Evolutionary conservation across 352 stramenopile genomes (phyloP), one percentile per base, ranked within the genome.

Genomic region (Phytophthora pisi): DNA sequence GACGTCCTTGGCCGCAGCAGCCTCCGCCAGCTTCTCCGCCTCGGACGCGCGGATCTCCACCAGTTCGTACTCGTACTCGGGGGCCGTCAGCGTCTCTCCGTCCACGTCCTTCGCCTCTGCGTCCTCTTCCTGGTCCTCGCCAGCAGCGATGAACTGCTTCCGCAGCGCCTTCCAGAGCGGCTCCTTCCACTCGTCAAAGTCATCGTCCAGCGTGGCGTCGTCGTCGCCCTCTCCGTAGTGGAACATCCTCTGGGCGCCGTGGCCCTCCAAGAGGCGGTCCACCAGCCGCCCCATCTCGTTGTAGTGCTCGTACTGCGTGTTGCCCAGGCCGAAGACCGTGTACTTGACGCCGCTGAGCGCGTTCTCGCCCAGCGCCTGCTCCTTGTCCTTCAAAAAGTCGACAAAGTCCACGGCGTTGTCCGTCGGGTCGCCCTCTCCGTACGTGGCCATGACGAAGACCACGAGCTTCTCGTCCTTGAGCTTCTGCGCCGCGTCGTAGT

Each of bases 281-380:
- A 97, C 88, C 23, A 92, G 79, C n/a, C 97, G 96, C 4, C 95
- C 96, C 73, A 98, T 97, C 49, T 89, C 85, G 73, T 99, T 99
- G 82, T 96, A 99, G 74, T 99, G 93, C 68, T 99, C 97, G 74
- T 99, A 99, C 78, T 99, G 93, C 28, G 77, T 93, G 78, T 99
- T 99, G 24, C 98, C 98, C 0, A 99, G 84, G 3, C 97, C 98
- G 88, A 99, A 99, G 16, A 99, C 97, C 47, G 92, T 90, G 78
- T 88, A 99, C 11, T 92, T 63, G 11, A 99, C 77, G 18, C 78
- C 79, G 5, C 55, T 6, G 7, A 98, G 77, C 51, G 58, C 56
- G 5, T 65, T 43, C 0, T 67, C 64, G 3, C 26, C 55, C 16
- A 80, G 61, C 36, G 51, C 46, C 5, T 57, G 57, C 8, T 77